phyloP scores from a whole-genome alignment of 257 asterid species.

The Perilla frutescens region DNA sequence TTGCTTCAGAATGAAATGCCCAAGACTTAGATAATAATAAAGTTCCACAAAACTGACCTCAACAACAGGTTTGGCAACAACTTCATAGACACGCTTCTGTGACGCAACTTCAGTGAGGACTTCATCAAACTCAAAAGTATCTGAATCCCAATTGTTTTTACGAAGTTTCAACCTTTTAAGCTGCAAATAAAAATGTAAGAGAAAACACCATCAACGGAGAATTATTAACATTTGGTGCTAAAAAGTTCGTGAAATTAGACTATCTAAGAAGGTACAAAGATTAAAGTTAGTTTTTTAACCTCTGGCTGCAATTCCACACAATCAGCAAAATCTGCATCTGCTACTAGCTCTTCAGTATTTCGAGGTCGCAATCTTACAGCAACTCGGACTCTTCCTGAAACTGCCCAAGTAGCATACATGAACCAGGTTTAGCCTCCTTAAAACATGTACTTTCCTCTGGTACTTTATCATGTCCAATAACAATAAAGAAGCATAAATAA shows the following conservation, averaged over 20 bases:
- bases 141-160: conserved; percentile 99
- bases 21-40: not conserved
- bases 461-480: conserved; percentile 25
- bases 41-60: conserved; percentile 66
- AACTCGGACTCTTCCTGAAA: conserved; percentile 96
- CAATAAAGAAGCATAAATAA: conserved; percentile 27
- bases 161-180: conserved; percentile 95
- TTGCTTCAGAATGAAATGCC: conserved; percentile 20
- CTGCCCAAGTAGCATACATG: conserved; percentile 45
- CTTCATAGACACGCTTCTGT: conserved; percentile 97
- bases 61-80: conserved; percentile 99
- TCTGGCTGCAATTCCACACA: conserved; percentile 98
- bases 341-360: conserved; percentile 86
- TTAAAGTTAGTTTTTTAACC: conserved; percentile 47
- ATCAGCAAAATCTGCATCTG: conserved; percentile 99
- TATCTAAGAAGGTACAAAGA: conserved; percentile 16
- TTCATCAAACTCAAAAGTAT: conserved; percentile 95
- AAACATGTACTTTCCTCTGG: not conserved
- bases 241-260: conserved; percentile 26
- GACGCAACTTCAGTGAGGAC: conserved; percentile 94
- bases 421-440: conserved; percentile 28
- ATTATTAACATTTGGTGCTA: conserved; percentile 19
- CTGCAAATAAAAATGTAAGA: conserved; percentile 51
- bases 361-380: conserved; percentile 95
- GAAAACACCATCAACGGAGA: conserved; percentile 30